Base-by-base conservation (phyloP, 768 basidiomycete species). In the Russula lepida region DNA sequence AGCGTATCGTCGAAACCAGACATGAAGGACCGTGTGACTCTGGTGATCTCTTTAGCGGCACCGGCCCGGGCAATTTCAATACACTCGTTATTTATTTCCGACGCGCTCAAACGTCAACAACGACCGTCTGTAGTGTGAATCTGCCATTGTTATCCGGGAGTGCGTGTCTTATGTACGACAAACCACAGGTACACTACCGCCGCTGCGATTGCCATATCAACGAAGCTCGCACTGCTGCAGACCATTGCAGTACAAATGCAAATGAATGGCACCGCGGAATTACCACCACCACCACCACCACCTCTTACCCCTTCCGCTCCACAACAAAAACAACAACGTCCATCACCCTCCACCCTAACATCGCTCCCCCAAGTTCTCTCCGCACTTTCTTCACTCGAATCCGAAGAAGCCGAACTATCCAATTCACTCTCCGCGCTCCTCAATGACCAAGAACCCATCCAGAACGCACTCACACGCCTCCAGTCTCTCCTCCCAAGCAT, bases 381-480 rank as follows among this genome's bases (percentile, higher is more conserved):
- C n/a, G 83, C 81, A 55, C 79, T 92, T 19, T 87, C 90, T 17
- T 77, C 78, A 30, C 79, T 89, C 51, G 85, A 95, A 69, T 83
- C 86, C 6, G 81, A 88, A 68, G 92, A 95, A 70, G 78, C 86
- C 33, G 79, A 86, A 25, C 80, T 95, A 17, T 89, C 91, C 17
- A 78, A 79, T 55, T 83, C 85, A 8, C 81, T 97, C 55, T 78
- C 88, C 4, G 77, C 81, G 44, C 75, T 94, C 30, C 77, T 97
- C 12, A 81, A 86, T 51, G 78, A 84, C 60, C 78, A 83, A 52
- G 81, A 85, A 30, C 85, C 88, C 5, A 81, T 93, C 56, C 67
- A 82, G 30, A 68, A 73, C 33, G 84, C 90, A 21, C 75, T 94
- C 46, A 69, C 74, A 28, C 83, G 84, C 33, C 75, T 94, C 5